Evolutionary conservation across 2,329 filamentous ascomycete species (phyloP), one percentile per base, ranked within the genome.

Genomic region (Paradendryphiella salina): DNA sequence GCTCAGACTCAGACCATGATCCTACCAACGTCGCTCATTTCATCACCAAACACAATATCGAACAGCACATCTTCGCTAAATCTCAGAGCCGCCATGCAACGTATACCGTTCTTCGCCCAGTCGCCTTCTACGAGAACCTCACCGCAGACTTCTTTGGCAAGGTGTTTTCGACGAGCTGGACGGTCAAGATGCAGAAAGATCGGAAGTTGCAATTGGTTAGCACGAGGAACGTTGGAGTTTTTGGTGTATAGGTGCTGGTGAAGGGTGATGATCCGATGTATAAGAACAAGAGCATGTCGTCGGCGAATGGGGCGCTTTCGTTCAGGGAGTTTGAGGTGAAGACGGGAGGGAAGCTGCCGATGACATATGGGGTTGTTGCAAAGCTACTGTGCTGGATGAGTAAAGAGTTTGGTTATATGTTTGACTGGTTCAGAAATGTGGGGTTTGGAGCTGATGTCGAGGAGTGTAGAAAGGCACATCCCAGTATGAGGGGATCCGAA

Each of bases 11-110:
- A 10, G 75, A 79, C 57, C 74, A 75, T 2, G 77, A 79, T 37
- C 73, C 78, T 0, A 86, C 84, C 0, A 63, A 75, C 1, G 74
- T 87, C 31, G 80, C 82, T 0, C 84, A 88, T 63, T 87, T 88
- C 63, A 76, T 76, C 50, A 77, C 68, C 61, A 88, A 88, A 66
- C 76, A 82, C 63, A 70, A 77, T 8, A 81, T 87, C 57, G 85
- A 88, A 69, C 71, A 80, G 45, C 76, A 87, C 52, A 78, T 88
- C 8, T 71, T 79, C 15, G 33, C 37, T n/a, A 50, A 46, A 9
- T 26, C 49, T 4, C 37, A 77, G 31, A 70, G 77, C 13, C 67
- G 64, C 7, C 66, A 67, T 4, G 82, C 84, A 80, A 70, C 65
- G 3, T 87, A 80, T 77, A 84, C 81, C 0, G 77, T 86, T 20